Evolutionary conservation across 2,329 filamentous ascomycete species (phyloP).

Genomic region (Fusarium haematococcum): DNA sequence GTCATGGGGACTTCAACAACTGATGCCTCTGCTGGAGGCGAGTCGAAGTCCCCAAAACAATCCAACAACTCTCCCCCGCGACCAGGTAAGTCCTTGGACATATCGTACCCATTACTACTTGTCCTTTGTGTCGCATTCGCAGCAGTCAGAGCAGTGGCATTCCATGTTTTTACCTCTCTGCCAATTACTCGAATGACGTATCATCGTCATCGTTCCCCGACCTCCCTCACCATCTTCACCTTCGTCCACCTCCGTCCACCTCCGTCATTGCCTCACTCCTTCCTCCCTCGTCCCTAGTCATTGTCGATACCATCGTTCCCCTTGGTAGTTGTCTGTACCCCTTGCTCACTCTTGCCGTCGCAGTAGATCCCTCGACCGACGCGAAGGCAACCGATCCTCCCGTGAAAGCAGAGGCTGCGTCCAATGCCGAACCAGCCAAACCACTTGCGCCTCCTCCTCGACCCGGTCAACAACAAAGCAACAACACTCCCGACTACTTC

Average conservation of each 20-base stretch:
- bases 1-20: constrained; percentile 60
- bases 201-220: constrained; percentile 36
- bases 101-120: constrained; percentile 18
- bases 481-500: constrained; percentile 77
- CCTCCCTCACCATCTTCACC: constrained; percentile 19
- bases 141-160: not conserved
- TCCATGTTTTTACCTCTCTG: constrained; percentile 3
- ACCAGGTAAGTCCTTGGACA: constrained; percentile 54
- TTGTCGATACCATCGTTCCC: constrained; percentile 20
- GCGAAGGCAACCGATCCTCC: constrained; percentile 58
- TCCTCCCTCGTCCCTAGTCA: constrained; percentile 26
- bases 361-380: constrained; percentile 57
- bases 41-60: constrained; percentile 63
- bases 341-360: constrained; percentile 38
- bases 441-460: constrained; percentile 79
- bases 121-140: constrained; percentile 11
- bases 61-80: constrained; percentile 56
- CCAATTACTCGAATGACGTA: constrained; percentile 42
- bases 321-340: constrained; percentile 26
- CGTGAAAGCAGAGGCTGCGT: constrained; percentile 61
- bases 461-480: constrained; percentile 63
- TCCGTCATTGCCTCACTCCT: constrained; percentile 37
- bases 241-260: constrained; percentile 7
- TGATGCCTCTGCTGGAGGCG: constrained; percentile 54
- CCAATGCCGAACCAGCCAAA: constrained; percentile 70